These are phyloP conservation scores for Cucumis melo DNA, from an alignment of 306 rosid species.

Conservation along the genomic window DNA sequence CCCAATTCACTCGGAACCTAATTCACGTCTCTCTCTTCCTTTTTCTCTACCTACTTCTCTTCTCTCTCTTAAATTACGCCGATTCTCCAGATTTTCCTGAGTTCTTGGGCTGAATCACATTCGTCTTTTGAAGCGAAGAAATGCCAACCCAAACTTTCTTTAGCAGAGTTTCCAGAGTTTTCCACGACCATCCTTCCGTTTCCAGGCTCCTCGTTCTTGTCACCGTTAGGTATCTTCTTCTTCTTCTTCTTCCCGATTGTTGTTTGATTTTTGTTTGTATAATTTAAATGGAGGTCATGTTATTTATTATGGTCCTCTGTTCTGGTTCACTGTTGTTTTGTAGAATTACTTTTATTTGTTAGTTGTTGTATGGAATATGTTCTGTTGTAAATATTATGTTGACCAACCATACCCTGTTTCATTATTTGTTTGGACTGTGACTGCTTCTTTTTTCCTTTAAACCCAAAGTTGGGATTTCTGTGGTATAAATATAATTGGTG, in stretches of 20 bases:
- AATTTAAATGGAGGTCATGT: not conserved
- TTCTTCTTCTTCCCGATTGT: no score
- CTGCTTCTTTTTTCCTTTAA: not conserved
- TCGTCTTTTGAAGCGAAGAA: not conserved
- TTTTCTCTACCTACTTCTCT: not conserved
- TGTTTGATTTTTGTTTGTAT: not conserved
- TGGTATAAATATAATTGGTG: not conserved
- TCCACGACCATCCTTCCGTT: constrained; percentile 35
- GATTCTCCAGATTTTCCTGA: not conserved
- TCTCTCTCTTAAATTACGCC: not conserved
- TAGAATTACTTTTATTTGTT: not conserved
- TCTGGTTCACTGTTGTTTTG: not conserved
- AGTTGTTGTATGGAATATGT: not conserved
- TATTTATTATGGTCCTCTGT: not conserved
- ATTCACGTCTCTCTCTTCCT: not conserved
- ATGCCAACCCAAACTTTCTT: constrained; percentile 32
- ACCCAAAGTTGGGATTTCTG: not conserved
- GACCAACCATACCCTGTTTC: not conserved
- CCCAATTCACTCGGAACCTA: not conserved
- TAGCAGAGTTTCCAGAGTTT: constrained; percentile 32
- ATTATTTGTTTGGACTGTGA: not conserved
- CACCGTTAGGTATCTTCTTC: constrained; percentile 45
- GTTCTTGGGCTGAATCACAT: not conserved
- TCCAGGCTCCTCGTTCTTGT: constrained; percentile 44
- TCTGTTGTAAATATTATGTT: not conserved